Evolutionary conservation across 2,329 filamentous ascomycete genomes (phyloP), one percentile per base, ranked within the genome.

Genomic region (Fusarium anguioides): DNA sequence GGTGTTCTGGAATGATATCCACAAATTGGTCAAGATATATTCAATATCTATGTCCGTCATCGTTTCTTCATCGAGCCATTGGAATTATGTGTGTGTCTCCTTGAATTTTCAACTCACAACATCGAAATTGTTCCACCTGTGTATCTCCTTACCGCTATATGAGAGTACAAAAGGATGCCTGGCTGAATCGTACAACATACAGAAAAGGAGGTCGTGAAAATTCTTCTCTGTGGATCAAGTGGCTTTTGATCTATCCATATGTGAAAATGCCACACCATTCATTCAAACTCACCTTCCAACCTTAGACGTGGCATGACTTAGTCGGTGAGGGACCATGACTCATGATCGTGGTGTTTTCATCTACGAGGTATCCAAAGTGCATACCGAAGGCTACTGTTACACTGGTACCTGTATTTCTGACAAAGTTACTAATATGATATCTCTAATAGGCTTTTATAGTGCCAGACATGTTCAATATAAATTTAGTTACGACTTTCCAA

Each of bases 1-100:
- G 51, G 63, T 63, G 63, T 64, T 18, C 27, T 24, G 46, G 47
- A 53, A 53, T 67, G 60, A 64, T 54, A 66, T 66, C 59, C 51
- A 31, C 23, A 45, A 39, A n/a, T 47, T 31, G 5, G 14, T 40
- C 8, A 46, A 27, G 18, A 49, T 21, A 21, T 12, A 23, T 41
- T 33, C 24, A 12, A 14, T 41, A 7, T 49, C n/a, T 41, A 9
- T 49, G 26, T 27, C 15, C 15, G 33, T 45, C n/a, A 47, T 35
- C n/a, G 14, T 17, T 47, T 35, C 14, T 6, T 35, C 21, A 10
- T n/a, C n/a, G n/a, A n/a, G n/a, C n/a, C n/a, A n/a, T n/a, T 8
- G 18, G 18, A 35, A 17, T 27, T 14, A 27, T 21, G 20, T 15
- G 12, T 52, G 8, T 35, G 47, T 46, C 5, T 17, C 15, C 4